Evolutionary conservation across 116 monocot species (phyloP).

Genomic region (Dioscorea cayenensis): DNA sequence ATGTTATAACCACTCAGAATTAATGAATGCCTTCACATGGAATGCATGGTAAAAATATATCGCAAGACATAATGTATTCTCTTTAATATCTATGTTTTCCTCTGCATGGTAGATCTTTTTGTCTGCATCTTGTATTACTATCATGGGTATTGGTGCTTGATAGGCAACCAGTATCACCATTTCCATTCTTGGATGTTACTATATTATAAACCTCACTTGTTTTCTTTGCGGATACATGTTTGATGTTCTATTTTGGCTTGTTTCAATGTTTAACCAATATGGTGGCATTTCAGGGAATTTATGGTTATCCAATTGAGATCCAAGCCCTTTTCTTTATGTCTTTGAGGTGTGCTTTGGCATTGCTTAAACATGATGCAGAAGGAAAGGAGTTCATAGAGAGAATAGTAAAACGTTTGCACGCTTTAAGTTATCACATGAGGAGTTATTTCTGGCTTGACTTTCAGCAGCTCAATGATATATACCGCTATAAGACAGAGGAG

Average conservation of each 20-base stretch:
- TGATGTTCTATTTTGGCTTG: neutral
- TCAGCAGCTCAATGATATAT: constrained; percentile 69
- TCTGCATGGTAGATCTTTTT: neutral
- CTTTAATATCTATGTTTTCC: no score
- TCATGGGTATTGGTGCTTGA: neutral
- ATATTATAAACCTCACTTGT: neutral
- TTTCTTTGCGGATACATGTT: neutral
- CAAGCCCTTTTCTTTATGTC: constrained; percentile 86
- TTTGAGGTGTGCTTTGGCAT: constrained; percentile 39
- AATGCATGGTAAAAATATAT: no score
- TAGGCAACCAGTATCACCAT: neutral
- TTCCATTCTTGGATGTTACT: neutral
- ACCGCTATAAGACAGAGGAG: constrained; percentile 74
- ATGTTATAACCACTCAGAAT: no score
- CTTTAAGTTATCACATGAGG: constrained; percentile 63
- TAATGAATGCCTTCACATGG: no score
- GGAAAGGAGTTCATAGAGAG: constrained; percentile 47
- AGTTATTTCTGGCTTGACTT: constrained; percentile 82
- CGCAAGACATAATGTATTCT: no score
- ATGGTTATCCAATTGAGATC: constrained; percentile 79
- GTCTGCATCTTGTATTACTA: neutral
- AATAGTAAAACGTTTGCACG: constrained; percentile 55
- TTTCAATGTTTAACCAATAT: neutral
- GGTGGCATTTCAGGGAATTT: constrained; percentile 15
- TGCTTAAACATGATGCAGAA: constrained; percentile 58